Evolutionary conservation across 2,329 filamentous ascomycete genomes (phyloP).

Genomic region (Ceratocystis albifundus): DNA sequence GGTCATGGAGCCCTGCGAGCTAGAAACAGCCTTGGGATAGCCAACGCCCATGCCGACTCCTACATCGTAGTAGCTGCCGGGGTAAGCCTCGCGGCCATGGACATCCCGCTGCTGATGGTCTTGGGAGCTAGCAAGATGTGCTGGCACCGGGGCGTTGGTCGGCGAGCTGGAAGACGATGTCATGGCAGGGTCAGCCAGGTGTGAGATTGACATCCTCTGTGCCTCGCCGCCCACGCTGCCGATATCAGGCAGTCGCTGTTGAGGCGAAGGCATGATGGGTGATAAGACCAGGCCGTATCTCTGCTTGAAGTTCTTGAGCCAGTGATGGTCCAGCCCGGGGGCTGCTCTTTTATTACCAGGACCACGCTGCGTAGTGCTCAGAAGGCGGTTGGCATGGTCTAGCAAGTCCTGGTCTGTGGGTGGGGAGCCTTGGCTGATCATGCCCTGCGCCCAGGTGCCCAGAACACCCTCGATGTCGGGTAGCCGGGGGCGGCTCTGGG

Average conservation of each 20-base stretch:
- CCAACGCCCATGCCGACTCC: neutral
- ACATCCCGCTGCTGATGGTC: neutral
- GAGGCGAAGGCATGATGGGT: slow-evolving; percentile 34
- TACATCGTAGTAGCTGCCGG: slow-evolving; percentile 16
- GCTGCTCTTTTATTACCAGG: slow-evolving; percentile 52
- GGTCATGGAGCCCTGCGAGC: slow-evolving; percentile 52
- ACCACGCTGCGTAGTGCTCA: slow-evolving; percentile 54
- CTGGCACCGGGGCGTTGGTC: neutral
- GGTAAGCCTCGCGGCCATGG: neutral
- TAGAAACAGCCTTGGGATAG: neutral
- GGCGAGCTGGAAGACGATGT: slow-evolving; percentile 26
- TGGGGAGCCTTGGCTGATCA: slow-evolving; percentile 61
- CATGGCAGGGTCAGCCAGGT: slow-evolving; percentile 30
- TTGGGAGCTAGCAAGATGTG: neutral
- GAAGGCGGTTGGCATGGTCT: slow-evolving; percentile 74
- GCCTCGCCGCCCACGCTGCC: slow-evolving; percentile 26
- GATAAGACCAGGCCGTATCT: slow-evolving; percentile 52
- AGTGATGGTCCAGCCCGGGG: slow-evolving; percentile 59
- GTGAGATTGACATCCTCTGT: slow-evolving; percentile 30
- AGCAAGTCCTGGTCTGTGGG: slow-evolving; percentile 72
- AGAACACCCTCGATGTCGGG: slow-evolving; percentile 89
- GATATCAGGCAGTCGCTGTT: slow-evolving; percentile 26
- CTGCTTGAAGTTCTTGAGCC: slow-evolving; percentile 93
- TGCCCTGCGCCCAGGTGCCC: slow-evolving; percentile 74
- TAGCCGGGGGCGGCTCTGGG: slow-evolving; percentile 44